Percentiles rank a stretch among this genome's conserved stretches.
Evolutionary conservation across 2,329 filamentous ascomycete genomes (phyloP).

Genomic region (Colletotrichum graminicola): DNA sequence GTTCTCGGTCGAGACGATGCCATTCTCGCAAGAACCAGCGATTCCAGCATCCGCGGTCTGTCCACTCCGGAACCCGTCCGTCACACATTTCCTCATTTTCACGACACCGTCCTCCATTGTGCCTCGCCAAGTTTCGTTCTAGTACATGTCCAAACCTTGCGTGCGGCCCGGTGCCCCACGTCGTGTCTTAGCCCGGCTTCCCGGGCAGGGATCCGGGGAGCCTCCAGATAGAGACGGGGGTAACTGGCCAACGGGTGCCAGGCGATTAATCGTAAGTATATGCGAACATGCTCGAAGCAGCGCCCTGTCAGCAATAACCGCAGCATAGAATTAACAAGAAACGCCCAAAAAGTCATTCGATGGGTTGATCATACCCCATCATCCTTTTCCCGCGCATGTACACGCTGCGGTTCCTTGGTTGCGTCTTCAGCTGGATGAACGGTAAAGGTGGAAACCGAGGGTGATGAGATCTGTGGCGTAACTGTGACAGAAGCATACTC

Average conservation of each 20-base stretch:
- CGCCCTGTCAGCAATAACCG: no score
- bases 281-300: neutral
- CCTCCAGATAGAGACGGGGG: neutral
- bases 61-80: neutral
- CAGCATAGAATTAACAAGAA: neutral
- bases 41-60: neutral
- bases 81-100: neutral
- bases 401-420: neutral
- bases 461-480: neutral
- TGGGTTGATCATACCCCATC: no score
- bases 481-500: neutral
- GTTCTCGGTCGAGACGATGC: neutral
- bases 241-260: neutral
- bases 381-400: no score
- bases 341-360: no score
- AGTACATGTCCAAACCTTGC: neutral
- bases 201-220: neutral
- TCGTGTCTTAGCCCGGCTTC: constrained; percentile 1
- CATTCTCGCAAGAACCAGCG: neutral
- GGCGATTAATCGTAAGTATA: neutral
- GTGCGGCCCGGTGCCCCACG: neutral
- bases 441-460: neutral
- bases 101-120: constrained; percentile 2
- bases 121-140: neutral
- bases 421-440: neutral